These are phyloP conservation scores for Hericium rajendrae DNA, from an alignment of 768 basidiomycete species.

Conservation along the genomic window DNA sequence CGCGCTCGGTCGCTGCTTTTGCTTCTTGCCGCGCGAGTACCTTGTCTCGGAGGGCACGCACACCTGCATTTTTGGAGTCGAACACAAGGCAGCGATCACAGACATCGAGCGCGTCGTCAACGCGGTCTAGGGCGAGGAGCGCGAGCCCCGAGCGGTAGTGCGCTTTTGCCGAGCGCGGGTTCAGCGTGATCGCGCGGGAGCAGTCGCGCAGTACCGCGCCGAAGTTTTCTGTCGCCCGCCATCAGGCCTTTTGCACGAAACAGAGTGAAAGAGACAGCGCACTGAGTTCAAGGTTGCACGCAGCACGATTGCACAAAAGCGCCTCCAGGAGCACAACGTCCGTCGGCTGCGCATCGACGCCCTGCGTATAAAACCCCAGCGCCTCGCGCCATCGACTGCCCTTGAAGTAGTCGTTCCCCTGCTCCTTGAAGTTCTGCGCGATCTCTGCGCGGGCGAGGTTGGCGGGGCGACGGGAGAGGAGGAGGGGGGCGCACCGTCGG, in stretches of 20 bases:
- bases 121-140: slow-evolving; percentile 60
- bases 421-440: slow-evolving; percentile 87
- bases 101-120: slow-evolving; percentile 78
- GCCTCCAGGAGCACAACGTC: slow-evolving; percentile 49
- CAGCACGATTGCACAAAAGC: slow-evolving; percentile 82
- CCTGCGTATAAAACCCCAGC: slow-evolving; percentile 82
- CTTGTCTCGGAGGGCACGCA: slow-evolving; percentile 40
- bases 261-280: slow-evolving; percentile 18
- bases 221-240: slow-evolving; percentile 58
- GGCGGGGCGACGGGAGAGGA: background rate
- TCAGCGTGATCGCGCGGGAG: slow-evolving; percentile 56
- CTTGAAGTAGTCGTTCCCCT: slow-evolving; percentile 92
- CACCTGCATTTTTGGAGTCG: slow-evolving; percentile 46
- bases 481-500: slow-evolving; percentile 65
- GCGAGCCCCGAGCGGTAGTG: slow-evolving; percentile 80
- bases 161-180: slow-evolving; percentile 66
- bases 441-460: slow-evolving; percentile 45
- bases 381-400: slow-evolving; percentile 85
- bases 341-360: slow-evolving; percentile 74
- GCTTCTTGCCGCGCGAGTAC: slow-evolving; percentile 35
- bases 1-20: slow-evolving; percentile 42
- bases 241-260: background rate
- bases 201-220: slow-evolving; percentile 82
- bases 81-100: slow-evolving; percentile 58
- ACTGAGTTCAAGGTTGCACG: slow-evolving; percentile 87